Conservation (phyloP, 1,284 basidiomycete species). For the Meripilus lineatus region DNA sequence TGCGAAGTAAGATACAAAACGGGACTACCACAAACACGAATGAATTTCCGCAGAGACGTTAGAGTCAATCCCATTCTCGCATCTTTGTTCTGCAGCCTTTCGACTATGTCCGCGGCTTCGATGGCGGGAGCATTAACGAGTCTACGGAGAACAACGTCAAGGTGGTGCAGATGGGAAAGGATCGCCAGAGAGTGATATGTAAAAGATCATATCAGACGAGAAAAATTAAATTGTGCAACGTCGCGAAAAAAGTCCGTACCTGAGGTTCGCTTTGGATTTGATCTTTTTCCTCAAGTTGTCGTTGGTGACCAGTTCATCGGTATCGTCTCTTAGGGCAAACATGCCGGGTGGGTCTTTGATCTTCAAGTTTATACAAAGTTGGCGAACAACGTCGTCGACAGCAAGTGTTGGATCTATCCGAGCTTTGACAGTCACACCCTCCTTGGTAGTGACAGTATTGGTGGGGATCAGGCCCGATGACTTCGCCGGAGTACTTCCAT, state of each 20-base stretch:
- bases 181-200: neutral
- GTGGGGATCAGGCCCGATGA: conserved; percentile 57
- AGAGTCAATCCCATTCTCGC: conserved; percentile 66
- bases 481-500: neutral
- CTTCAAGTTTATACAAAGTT: conserved; percentile 76
- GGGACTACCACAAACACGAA: conserved; percentile 54
- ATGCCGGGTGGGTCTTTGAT: conserved; percentile 78
- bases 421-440: conserved; percentile 68
- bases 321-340: conserved; percentile 85
- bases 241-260: conserved; percentile 45
- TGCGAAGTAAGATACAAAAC: no score
- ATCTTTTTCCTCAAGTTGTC: conserved; percentile 84
- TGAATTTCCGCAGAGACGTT: conserved; percentile 81
- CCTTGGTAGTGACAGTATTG: conserved; percentile 72
- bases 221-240: neutral
- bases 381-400: conserved; percentile 75
- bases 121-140: conserved; percentile 78
- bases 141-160: conserved; percentile 30
- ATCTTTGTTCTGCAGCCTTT: conserved; percentile 63
- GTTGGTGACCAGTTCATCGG: conserved; percentile 87
- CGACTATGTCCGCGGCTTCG: conserved; percentile 77
- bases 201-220: neutral
- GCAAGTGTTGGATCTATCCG: conserved; percentile 77
- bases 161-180: conserved; percentile 6
- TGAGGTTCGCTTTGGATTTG: conserved; percentile 71